Base-by-base conservation (phyloP, 768 basidiomycete species). In the Tulasnella sp. region DNA sequence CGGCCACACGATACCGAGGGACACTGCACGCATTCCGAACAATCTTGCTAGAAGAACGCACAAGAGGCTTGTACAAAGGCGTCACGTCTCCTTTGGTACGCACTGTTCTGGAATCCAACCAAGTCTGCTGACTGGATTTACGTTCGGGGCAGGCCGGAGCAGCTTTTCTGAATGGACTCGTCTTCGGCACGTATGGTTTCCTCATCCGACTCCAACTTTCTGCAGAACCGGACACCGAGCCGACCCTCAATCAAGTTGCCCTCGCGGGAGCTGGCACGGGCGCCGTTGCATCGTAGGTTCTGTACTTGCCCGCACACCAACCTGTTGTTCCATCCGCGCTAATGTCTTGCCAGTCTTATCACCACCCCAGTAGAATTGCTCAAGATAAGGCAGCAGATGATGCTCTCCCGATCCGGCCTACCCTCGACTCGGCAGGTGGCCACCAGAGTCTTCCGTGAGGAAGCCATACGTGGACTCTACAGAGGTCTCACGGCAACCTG, bases 281-380 rank as follows among this genome's bases (percentile, higher is more conserved):
- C 1, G 71, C 90, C 6, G 73, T 86, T 6, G 80, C 82, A 14
- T 82, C 89, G 86, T 90, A 67, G 65, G 86, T 73, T 41, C n/a
- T 19, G 34, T 49, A 8, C 19, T 17, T 19, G 8, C 23, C 45
- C 45, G 14, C 19, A 6, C 14, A 15, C 4, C 32, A 3, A 32
- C 29, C 12, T 27, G 6, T 49, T 27, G 29, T 11, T 49, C 59
- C 21, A 43, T n/a, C n/a, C 41, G 6, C 6, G 6, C n/a, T 43
- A 25, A 43, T 6, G 27, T 6, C 41, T 36, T 25, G 58, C 37
- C 57, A 89, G 87, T 4, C 62, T 87, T 8, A 68, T 93, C 56
- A 86, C 87, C 2, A 82, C 85, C 1, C 90, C 91, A 0, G 86
- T 82, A 6, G 92, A 94, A 62, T 76, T 92, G 1, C 74, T 94